These are phyloP conservation scores for Glaciozyma antarctica DNA, from an alignment of 768 basidiomycete genomes.

Conservation along the genomic window DNA sequence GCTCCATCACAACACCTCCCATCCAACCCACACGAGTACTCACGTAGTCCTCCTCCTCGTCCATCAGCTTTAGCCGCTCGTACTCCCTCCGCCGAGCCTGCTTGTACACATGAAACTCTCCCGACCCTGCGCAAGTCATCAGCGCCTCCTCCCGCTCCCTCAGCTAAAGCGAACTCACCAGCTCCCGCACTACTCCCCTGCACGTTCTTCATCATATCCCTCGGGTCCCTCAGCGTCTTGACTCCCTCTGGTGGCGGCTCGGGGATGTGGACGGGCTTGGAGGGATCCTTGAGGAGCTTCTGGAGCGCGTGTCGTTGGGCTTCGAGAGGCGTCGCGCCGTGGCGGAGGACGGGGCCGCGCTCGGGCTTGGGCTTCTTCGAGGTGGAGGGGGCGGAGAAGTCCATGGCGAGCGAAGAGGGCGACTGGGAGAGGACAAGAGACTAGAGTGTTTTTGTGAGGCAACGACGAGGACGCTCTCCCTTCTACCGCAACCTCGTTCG, in stretches of 20 bases:
- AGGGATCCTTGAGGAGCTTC: slow-evolving; percentile 78
- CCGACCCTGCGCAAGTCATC: background rate
- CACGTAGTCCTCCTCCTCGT: slow-evolving; percentile 70
- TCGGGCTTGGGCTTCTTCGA: too few species aligned
- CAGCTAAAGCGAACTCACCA: slow-evolving; percentile 42
- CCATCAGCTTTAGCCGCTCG: slow-evolving; percentile 81
- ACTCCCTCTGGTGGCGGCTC: slow-evolving; percentile 51
- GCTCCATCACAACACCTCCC: background rate
- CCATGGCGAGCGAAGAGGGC: too few species aligned
- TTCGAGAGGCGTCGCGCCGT: too few species aligned
- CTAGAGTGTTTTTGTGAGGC: too few species aligned
- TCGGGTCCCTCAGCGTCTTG: slow-evolving; percentile 51
- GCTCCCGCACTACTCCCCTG: slow-evolving; percentile 96
- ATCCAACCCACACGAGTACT: slow-evolving; percentile 30
- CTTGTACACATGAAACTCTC: slow-evolving; percentile 73
- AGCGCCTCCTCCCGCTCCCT: background rate
- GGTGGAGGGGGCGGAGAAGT: too few species aligned
- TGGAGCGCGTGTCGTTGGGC: slow-evolving; percentile 61
- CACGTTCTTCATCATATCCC: slow-evolving; percentile 92
- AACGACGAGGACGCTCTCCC: too few species aligned
- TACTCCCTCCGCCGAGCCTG: slow-evolving; percentile 88
- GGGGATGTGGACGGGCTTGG: slow-evolving; percentile 70
- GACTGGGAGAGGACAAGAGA: too few species aligned
- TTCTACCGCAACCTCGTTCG: too few species aligned
- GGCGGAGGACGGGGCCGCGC: too few species aligned